Conservation (phyloP, 208 protist genomes). For the Leishmania tropica region DNA sequence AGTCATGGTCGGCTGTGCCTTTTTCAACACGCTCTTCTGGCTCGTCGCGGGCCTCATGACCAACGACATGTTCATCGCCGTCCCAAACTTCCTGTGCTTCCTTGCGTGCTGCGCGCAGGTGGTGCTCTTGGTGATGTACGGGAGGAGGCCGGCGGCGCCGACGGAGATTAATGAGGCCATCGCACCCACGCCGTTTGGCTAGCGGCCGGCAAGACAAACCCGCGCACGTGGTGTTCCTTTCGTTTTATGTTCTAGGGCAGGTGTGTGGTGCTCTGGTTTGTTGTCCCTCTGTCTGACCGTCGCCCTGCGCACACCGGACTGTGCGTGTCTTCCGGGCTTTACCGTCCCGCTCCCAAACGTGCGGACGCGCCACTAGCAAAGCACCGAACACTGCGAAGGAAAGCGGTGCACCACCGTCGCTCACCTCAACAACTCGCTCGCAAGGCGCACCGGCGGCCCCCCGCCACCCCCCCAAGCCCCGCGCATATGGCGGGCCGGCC, state of each 20-base stretch:
- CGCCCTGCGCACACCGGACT: neutral
- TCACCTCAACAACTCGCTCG: neutral
- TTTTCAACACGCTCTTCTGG: constrained; percentile 65
- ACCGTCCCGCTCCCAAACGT: neutral
- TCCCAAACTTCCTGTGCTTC: constrained; percentile 44
- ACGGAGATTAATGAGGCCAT: constrained; percentile 42
- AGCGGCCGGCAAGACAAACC: neutral
- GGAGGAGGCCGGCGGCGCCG: constrained; percentile 22
- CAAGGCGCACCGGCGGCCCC: neutral
- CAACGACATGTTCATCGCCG: constrained; percentile 46
- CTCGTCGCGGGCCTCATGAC: constrained; percentile 50
- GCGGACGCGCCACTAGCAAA: neutral
- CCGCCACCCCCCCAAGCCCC: neutral
- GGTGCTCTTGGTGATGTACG: constrained; percentile 53
- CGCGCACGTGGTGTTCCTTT: neutral
- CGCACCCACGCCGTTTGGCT: constrained; percentile 51
- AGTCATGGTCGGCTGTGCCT: constrained; percentile 54
- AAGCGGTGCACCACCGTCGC: neutral
- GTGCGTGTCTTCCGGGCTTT: neutral
- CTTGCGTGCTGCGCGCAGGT: constrained; percentile 43
- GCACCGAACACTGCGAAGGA: neutral
- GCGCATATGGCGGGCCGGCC: neutral
- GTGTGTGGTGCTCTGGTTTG: neutral
- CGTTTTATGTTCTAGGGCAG: neutral
- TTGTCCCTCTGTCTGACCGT: neutral